Evolutionary conservation across 2,329 filamentous ascomycete genomes (phyloP).

Genomic region (Chrysosphaeria jannelii): DNA sequence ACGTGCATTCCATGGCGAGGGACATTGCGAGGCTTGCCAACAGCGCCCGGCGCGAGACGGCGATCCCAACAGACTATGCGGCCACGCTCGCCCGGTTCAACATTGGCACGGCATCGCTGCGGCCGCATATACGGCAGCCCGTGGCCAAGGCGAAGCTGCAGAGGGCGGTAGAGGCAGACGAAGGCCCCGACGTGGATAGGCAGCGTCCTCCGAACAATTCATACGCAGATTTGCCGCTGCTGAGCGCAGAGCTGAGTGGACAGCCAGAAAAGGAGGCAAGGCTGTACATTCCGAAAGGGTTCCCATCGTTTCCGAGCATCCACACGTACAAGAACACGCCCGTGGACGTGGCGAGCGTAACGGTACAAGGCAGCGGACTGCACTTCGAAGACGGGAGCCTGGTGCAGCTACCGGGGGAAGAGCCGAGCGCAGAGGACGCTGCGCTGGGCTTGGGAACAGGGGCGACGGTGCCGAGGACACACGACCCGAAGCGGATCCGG

Average conservation of each 20-base stretch:
- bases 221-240: conserved; percentile 12
- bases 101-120: conserved; percentile 18
- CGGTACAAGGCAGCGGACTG: conserved; percentile 6
- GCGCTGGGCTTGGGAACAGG: conserved; percentile 1
- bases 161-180: not conserved
- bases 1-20: conserved; percentile 17
- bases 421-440: conserved; percentile 8
- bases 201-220: not conserved
- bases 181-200: not conserved
- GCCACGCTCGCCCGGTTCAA: conserved; percentile 19
- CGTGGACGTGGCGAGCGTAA: conserved; percentile 10
- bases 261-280: conserved; percentile 22
- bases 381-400: conserved; percentile 7
- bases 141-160: conserved; percentile 10
- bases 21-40: conserved; percentile 17
- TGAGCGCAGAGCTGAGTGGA: conserved; percentile 26
- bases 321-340: conserved; percentile 32
- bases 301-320: conserved; percentile 31
- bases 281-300: conserved; percentile 23
- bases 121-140: conserved; percentile 24
- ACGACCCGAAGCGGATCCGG: conserved; percentile 24
- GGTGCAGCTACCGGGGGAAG: conserved; percentile 3
- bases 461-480: not conserved
- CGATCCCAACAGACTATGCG: conserved; percentile 26
- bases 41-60: conserved; percentile 18